Base-by-base conservation (phyloP, 805 yeast genomes). In the Candida schatavii region DNA sequence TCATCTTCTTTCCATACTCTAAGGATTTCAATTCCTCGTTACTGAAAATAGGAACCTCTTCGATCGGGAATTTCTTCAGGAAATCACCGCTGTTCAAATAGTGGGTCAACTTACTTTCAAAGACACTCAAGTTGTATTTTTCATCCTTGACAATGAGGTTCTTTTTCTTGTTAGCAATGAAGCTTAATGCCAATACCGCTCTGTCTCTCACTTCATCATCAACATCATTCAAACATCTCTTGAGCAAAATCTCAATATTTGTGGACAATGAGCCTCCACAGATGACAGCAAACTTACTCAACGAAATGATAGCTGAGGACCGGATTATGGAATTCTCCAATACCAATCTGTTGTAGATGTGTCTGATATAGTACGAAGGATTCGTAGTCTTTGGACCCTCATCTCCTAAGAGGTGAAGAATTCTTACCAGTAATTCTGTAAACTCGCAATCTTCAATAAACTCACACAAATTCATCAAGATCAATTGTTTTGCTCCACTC, bases 121-220 rank as follows among this genome's bases (percentile, higher is more conserved):
- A 80, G 22, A 82, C 75, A 5, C 81, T 77, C 55, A 93, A 72
- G 50, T 90, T 88, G 62, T 80, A 88, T 46, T 77, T 77, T 46
- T 79, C 72, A 39, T 79, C 78, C 41, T 90, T 85, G 41, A 81
- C 75, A 47, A 90, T 75, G 51, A 84, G 79, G 39, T 57, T 56
- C 43, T 63, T 61, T 39, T 59, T 55, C 5, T 60, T 51, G 37
- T 50, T 55, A 17, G 57, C 54, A 47, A 87, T 75, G 46, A 89
- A 78, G 49, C 80, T 76, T 57, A 91, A 74, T 2, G 96, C 83
- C 52, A 91, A 72, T 2, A 95, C 85, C 7, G 99, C 97, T 62
- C 99, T 83, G 62, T 91, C 99, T 72, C 99, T 88, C 26, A 93
- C 99, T 67, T 91, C 99, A 65, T 91, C 99, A 62, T 91, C 97